A percentile compares a stretch with the other conserved stretches of the same genome.
These are phyloP conservation scores for Eimeria falciformis DNA, from an alignment of 169 alveolate genomes.

Conservation along the genomic window DNA sequence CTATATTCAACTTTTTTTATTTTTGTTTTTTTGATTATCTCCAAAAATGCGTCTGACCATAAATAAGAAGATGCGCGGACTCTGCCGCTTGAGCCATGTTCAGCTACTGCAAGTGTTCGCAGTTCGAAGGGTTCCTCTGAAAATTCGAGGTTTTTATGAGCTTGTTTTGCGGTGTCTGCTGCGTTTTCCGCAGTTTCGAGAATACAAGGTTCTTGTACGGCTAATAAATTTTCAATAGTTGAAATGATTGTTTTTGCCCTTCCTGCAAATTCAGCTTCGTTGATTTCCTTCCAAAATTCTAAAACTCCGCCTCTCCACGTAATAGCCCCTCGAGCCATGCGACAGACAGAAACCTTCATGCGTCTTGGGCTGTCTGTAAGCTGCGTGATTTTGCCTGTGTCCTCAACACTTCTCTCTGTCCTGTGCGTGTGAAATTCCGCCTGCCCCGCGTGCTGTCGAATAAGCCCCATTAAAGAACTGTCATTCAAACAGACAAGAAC, in stretches of 20 bases:
- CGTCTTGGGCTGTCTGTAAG: not conserved
- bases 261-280: not conserved
- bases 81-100: not conserved
- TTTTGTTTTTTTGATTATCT: not conserved
- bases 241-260: not conserved
- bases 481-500: constrained; percentile 54
- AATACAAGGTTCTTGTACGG: not conserved
- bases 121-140: not conserved
- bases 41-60: not conserved
- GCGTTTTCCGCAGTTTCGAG: too few relatives aligned
- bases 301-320: constrained; percentile 36
- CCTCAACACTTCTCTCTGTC: not conserved
- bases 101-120: not conserved
- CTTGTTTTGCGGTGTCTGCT: too few relatives aligned
- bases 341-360: constrained; percentile 44
- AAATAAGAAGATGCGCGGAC: not conserved
- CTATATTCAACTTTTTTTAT: too few relatives aligned
- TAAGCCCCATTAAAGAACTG: constrained; percentile 51
- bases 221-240: constrained; percentile 8
- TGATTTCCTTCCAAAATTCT: not conserved
- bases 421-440: not conserved
- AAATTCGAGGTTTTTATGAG: too few relatives aligned
- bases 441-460: constrained; percentile 31
- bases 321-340: constrained; percentile 12
- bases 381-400: not conserved